These are phyloP conservation scores for Agarophyton chilense DNA, from an alignment of 23 red algal species.

Conservation along the genomic window DNA sequence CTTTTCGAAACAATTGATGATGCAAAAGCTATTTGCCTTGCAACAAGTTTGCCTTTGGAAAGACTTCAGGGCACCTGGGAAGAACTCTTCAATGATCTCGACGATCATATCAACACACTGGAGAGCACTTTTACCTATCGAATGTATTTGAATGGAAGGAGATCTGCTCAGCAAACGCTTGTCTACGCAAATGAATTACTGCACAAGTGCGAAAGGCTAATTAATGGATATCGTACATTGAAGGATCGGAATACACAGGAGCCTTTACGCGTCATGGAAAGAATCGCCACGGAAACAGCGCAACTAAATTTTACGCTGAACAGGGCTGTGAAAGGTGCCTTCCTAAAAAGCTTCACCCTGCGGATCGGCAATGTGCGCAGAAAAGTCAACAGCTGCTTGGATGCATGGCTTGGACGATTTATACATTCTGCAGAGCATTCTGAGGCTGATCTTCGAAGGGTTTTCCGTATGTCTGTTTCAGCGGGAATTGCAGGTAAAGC, in stretches of 20 bases:
- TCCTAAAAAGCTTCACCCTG: conserved; percentile 15
- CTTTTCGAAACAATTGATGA: conserved; percentile 49
- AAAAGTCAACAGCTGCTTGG: conserved; percentile 51
- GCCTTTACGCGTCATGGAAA: conserved; percentile 56
- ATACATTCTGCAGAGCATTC: conserved; percentile 15
- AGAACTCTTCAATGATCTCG: conserved; percentile 26
- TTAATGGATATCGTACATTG: conserved; percentile 25
- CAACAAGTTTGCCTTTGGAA: conserved; percentile 7
- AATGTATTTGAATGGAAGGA: conserved; percentile 17
- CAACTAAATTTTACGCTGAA: conserved; percentile 56
- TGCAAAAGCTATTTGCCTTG: conserved; percentile 29
- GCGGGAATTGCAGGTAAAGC: conserved; percentile 56
- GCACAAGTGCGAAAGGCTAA: conserved; percentile 72
- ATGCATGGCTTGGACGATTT: conserved; percentile 56
- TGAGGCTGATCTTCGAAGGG: conserved; percentile 37
- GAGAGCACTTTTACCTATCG: conserved; percentile 41
- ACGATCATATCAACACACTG: conserved; percentile 43
- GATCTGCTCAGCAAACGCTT: conserved; percentile 43
- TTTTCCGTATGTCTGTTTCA: conserved; percentile 56
- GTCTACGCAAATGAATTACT: conserved; percentile 63
- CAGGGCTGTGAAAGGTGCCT: conserved; percentile 36
- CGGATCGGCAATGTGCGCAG: conserved; percentile 44
- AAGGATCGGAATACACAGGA: conserved; percentile 19
- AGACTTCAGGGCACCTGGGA: conserved; percentile 31
- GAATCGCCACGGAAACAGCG: conserved; percentile 62